Percentiles rank a stretch among this genome's conserved stretches.
Evolutionary conservation across 2,329 filamentous ascomycete genomes (phyloP).

Genomic region (Pseudomassariella vexata): DNA sequence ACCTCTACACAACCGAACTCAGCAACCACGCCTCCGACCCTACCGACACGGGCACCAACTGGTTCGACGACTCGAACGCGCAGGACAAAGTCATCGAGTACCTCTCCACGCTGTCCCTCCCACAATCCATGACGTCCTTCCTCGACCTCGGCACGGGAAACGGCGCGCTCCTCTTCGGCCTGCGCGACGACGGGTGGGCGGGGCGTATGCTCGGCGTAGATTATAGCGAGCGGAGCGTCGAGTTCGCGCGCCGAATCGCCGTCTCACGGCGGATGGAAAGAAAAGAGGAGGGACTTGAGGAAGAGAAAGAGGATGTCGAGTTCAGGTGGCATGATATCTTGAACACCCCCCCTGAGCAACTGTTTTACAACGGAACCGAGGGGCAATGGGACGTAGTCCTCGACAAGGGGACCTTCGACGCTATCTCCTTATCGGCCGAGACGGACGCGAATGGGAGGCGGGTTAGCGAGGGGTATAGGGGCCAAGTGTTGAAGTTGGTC

Average conservation of each 20-base stretch:
- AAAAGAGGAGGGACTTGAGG: slow-evolving; percentile 20
- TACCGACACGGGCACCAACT: slow-evolving; percentile 79
- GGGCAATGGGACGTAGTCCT: slow-evolving; percentile 80
- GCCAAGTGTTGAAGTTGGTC: slow-evolving; percentile 62
- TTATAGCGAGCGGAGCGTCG: slow-evolving; percentile 71
- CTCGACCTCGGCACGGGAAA: slow-evolving; percentile 93
- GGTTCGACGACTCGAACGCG: slow-evolving; percentile 92
- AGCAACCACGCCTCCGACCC: slow-evolving; percentile 67
- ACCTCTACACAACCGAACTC: slow-evolving; percentile 66
- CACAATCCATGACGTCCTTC: slow-evolving; percentile 46
- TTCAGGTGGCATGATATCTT: slow-evolving; percentile 56
- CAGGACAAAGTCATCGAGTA: slow-evolving; percentile 73
- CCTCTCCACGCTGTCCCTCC: slow-evolving; percentile 32
- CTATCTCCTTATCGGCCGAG: slow-evolving; percentile 70
- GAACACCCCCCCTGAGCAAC: slow-evolving; percentile 27
- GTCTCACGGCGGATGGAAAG: slow-evolving; percentile 18
- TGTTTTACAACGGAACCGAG: slow-evolving; percentile 6
- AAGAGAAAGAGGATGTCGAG: slow-evolving; percentile 11
- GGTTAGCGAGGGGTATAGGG: slow-evolving; percentile 69
- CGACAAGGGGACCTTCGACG: slow-evolving; percentile 99
- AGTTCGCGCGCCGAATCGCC: slow-evolving; percentile 64
- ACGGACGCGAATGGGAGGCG: slow-evolving; percentile 46
- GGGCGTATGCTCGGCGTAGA: slow-evolving; percentile 81
- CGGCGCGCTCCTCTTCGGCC: slow-evolving; percentile 80
- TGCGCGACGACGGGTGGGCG: slow-evolving; percentile 59